Evolutionary conservation across 306 rosid species (phyloP).

Genomic region (Dalbergia cultrata): DNA sequence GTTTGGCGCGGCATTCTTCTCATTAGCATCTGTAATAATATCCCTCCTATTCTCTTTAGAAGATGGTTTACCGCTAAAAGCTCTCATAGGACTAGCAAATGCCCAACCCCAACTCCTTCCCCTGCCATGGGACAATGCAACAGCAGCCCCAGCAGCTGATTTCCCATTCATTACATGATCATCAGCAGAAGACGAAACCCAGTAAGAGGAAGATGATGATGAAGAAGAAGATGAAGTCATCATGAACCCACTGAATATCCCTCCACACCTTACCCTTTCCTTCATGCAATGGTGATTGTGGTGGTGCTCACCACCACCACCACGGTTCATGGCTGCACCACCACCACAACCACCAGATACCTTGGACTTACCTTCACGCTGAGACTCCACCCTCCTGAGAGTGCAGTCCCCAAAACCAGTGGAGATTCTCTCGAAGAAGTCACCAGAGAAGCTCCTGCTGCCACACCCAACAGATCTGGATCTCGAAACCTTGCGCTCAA

Average conservation of each 20-base stretch:
- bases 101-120: constrained; percentile 88
- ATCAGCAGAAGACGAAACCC: constrained; percentile 78
- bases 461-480: constrained; percentile 99
- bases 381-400: constrained; percentile 88
- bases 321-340: constrained; percentile 29
- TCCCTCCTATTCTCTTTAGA: constrained; percentile 63
- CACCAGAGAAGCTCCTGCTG: constrained; percentile 94
- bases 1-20: constrained; percentile 67
- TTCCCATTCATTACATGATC: constrained; percentile 55
- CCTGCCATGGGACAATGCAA: constrained; percentile 55
- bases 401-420: constrained; percentile 99
- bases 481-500: constrained; percentile 90
- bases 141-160: background rate
- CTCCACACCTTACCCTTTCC: constrained; percentile 84
- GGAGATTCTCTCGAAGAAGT: constrained; percentile 93
- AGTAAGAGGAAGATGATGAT: constrained; percentile 72
- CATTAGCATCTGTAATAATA: constrained; percentile 62
- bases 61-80: constrained; percentile 66
- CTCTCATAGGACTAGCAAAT: constrained; percentile 95
- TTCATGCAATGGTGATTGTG: constrained; percentile 67
- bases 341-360: background rate
- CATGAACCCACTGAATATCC: constrained; percentile 88
- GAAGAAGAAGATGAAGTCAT: constrained; percentile 80
- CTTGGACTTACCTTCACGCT: constrained; percentile 79
- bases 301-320: constrained; percentile 28